These are phyloP conservation scores for Bromus sterilis DNA, from an alignment of 176 grass and related monocot species.

Conservation along the genomic window DNA sequence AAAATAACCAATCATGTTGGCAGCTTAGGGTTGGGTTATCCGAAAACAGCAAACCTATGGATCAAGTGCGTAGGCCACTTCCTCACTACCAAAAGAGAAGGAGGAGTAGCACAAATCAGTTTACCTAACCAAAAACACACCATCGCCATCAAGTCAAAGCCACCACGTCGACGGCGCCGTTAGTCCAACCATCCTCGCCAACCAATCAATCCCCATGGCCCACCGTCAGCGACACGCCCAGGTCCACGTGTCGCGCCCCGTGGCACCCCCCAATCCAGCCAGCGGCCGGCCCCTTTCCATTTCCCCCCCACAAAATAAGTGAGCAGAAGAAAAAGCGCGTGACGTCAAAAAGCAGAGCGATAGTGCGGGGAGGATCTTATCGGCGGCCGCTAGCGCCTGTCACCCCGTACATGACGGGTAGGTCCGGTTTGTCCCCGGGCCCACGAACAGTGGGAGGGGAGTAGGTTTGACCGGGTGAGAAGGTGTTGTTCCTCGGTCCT, in stretches of 20 bases:
- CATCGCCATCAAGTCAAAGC: neutral
- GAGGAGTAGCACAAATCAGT: neutral
- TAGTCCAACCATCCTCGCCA: constrained; percentile 9
- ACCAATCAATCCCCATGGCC: neutral
- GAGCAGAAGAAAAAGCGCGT: neutral
- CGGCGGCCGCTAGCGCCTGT: neutral
- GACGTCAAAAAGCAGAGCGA: neutral
- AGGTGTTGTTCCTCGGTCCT: neutral
- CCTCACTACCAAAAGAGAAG: neutral
- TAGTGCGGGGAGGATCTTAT: neutral
- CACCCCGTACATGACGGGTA: neutral
- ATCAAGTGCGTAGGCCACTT: neutral
- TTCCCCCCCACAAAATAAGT: neutral
- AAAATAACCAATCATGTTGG: neutral
- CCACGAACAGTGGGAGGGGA: neutral
- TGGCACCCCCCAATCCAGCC: neutral
- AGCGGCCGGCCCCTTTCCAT: neutral
- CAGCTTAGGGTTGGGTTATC: neutral
- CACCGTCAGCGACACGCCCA: neutral
- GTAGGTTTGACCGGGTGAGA: accelerated
- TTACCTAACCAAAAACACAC: neutral
- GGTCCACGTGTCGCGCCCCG: neutral
- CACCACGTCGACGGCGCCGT: constrained; percentile 19
- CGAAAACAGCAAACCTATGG: neutral
- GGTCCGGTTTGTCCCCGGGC: accelerated